phyloP scores from a whole-genome alignment of 768 basidiomycete genomes.

The Naganishia vishniacii region DNA sequence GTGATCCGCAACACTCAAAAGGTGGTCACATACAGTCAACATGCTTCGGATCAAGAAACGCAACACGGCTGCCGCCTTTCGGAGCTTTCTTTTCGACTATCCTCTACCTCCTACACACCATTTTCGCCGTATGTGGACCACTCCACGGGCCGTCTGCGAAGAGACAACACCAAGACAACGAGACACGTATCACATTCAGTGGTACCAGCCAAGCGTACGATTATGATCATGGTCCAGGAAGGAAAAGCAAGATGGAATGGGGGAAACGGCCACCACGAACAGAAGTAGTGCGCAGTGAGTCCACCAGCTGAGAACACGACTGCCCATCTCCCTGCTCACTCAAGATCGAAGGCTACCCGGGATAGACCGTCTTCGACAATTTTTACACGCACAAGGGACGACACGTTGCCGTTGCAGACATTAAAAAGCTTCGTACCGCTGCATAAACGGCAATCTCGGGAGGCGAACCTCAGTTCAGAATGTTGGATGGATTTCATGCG shows the following conservation, averaged over 20 bases:
- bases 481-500: neutral
- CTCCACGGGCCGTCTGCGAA: no score
- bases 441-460: neutral
- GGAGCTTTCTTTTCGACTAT: neutral
- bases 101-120: neutral
- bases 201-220: neutral
- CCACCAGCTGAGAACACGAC: no score
- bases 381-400: conserved; percentile 14
- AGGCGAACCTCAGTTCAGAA: neutral
- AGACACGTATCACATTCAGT: neutral
- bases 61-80: neutral
- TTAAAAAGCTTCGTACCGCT: neutral
- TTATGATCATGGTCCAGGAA: no score
- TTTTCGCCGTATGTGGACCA: no score
- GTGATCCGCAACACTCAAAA: no score
- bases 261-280: neutral
- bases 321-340: neutral
- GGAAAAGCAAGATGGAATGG: no score
- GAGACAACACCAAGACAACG: neutral
- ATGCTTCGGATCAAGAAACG: conserved; percentile 6
- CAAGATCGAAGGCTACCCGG: conserved; percentile 2
- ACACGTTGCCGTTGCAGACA: conserved; percentile 21
- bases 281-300: neutral
- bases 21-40: neutral
- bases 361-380: conserved; percentile 24